Percentiles rank a stretch among this genome's conserved stretches.
These are phyloP conservation scores for Aureobasidium mangrovei DNA, from an alignment of 2,329 filamentous ascomycete species.

Conservation along the genomic window DNA sequence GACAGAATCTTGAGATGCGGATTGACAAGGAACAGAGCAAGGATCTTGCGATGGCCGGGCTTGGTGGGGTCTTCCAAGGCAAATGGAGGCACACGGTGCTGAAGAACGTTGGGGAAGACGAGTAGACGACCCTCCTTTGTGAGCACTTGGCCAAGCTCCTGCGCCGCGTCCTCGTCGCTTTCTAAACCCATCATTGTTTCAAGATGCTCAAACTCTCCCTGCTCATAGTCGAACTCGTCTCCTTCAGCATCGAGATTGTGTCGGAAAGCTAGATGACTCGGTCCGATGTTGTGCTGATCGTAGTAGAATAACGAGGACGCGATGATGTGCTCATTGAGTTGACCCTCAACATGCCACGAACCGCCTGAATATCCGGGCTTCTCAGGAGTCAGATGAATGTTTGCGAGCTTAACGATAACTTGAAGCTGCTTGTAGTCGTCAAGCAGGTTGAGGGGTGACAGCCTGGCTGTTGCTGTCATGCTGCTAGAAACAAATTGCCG, in stretches of 20 bases:
- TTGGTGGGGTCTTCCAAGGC: constrained; percentile 40
- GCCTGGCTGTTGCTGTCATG: too few species aligned
- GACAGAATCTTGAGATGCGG: constrained; percentile 43
- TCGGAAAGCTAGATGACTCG: constrained; percentile 40
- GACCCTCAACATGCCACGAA: constrained; percentile 43
- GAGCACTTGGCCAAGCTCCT: constrained; percentile 36
- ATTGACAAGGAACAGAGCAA: constrained; percentile 51
- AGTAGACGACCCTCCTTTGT: constrained; percentile 42
- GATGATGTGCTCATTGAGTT: constrained; percentile 53
- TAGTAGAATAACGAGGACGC: constrained; percentile 56
- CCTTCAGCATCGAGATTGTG: background rate
- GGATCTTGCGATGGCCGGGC: constrained; percentile 46
- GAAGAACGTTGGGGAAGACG: constrained; percentile 45
- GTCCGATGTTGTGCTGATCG: constrained; percentile 50
- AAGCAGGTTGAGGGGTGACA: background rate
- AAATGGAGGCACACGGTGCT: constrained; percentile 45
- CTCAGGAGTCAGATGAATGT: constrained; percentile 50
- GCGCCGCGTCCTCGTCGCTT: background rate
- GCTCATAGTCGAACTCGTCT: background rate
- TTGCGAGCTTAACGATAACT: constrained; percentile 54
- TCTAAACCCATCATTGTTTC: constrained; percentile 16
- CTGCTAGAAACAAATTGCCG: too few species aligned
- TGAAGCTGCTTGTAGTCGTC: constrained; percentile 36
- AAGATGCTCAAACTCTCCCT: constrained; percentile 21
- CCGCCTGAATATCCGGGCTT: constrained; percentile 48